Conservation (phyloP, 345 rosid species). For the Adansonia digitata region DNA sequence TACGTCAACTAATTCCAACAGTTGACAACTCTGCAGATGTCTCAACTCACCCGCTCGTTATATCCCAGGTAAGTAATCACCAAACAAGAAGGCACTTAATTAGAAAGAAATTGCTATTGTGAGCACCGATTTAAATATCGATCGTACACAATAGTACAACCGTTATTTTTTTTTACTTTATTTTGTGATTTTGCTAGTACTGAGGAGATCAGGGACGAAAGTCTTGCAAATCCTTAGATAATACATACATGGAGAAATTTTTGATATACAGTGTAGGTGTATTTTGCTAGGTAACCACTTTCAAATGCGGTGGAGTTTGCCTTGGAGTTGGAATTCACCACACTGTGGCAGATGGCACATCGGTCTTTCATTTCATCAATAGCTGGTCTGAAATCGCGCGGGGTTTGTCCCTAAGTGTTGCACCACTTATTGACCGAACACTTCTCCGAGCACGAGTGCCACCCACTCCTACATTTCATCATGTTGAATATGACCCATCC, state of each 20-base stretch:
- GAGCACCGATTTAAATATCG: too few species aligned
- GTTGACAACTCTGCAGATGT: constrained; percentile 18
- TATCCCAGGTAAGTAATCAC: constrained; percentile 45
- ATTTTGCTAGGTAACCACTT: constrained; percentile 52
- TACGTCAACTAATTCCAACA: constrained; percentile 18
- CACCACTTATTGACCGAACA: constrained; percentile 54
- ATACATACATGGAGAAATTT: too few species aligned
- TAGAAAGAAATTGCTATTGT: too few species aligned
- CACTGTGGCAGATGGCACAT: constrained; percentile 67
- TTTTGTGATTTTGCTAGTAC: too few species aligned
- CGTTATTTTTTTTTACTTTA: too few species aligned
- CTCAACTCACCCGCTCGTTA: constrained; percentile 23
- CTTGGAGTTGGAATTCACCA: constrained; percentile 67
- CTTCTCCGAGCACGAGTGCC: constrained; percentile 50
- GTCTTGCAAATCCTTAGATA: too few species aligned
- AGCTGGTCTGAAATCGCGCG: constrained; percentile 72
- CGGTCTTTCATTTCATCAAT: constrained; percentile 61
- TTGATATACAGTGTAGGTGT: too few species aligned
- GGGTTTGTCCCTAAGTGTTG: constrained; percentile 42
- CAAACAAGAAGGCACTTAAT: too few species aligned
- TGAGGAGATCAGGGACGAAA: too few species aligned
- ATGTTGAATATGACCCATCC: neutral
- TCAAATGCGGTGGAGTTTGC: constrained; percentile 66
- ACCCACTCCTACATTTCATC: constrained; percentile 23
- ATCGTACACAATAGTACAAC: too few species aligned